A percentile compares a stretch with the other conserved stretches of the same genome.
These are phyloP conservation scores for Millerozyma acaciae DNA, from an alignment of 805 yeast genomes.

Conservation along the genomic window DNA sequence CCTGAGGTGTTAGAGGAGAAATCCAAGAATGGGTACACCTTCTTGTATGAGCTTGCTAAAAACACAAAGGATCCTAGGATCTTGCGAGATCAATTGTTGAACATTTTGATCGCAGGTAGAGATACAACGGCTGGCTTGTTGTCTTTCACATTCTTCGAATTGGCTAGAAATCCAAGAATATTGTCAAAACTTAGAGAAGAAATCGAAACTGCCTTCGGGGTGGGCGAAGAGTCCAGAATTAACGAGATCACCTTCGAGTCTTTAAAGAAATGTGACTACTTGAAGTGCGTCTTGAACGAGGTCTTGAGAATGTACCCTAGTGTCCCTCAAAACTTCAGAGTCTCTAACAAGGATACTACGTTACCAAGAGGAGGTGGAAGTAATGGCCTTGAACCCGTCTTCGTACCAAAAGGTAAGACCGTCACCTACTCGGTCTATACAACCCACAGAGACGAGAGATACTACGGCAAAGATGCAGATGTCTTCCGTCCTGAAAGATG, in stretches of 20 bases:
- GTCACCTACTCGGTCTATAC: conserved; percentile 38
- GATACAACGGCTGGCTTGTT: conserved; percentile 41
- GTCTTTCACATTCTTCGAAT: conserved; percentile 31
- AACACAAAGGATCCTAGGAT: conserved; percentile 33
- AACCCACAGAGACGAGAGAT: conserved; percentile 37
- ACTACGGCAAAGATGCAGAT: conserved; percentile 28
- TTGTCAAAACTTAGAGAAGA: conserved; percentile 29
- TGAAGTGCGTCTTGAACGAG: conserved; percentile 35
- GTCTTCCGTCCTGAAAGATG: conserved; percentile 33
- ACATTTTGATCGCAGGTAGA: conserved; percentile 40
- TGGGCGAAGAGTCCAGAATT: conserved; percentile 23
- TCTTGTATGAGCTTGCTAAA: conserved; percentile 37
- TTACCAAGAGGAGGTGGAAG: conserved; percentile 50
- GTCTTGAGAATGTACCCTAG: conserved; percentile 37
- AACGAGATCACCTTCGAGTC: conserved; percentile 33
- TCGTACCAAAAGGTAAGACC: conserved; percentile 42
- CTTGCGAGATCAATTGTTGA: conserved; percentile 36
- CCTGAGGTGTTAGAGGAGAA: conserved; percentile 23
- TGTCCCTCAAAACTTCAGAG: conserved; percentile 48
- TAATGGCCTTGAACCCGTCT: conserved; percentile 36
- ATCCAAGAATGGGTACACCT: conserved; percentile 27
- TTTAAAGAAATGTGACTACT: conserved; percentile 37
- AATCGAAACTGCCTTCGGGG: conserved; percentile 27
- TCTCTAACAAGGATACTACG: conserved; percentile 42
- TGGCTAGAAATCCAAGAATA: conserved; percentile 31